These are phyloP conservation scores for Blastocystis sp. DNA, from an alignment of 352 stramenopile species.

Conservation along the genomic window DNA sequence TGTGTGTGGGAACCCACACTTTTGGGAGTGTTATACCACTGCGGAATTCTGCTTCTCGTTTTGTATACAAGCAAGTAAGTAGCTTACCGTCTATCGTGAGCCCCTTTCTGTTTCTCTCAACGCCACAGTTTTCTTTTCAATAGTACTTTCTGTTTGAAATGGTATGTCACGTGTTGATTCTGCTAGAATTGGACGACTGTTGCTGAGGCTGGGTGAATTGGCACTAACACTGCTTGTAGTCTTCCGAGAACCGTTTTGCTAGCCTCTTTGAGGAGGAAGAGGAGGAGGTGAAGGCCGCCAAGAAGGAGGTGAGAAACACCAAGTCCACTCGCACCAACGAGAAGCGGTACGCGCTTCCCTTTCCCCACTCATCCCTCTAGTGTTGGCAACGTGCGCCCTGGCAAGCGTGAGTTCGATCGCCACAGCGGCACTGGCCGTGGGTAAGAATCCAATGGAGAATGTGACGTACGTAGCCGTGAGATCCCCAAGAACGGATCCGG, in stretches of 20 bases:
- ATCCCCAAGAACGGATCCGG: slow-evolving; percentile 62
- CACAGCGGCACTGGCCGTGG: slow-evolving; percentile 54
- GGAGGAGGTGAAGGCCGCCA: background rate
- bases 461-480: slow-evolving; percentile 32
- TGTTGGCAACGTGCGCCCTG: background rate
- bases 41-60: no score
- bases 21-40: no score
- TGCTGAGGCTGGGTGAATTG: no score
- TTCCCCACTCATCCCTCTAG: background rate
- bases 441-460: slow-evolving; percentile 23
- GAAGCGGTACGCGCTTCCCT: background rate
- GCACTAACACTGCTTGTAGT: background rate
- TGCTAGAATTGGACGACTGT: no score
- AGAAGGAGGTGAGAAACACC: background rate
- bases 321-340: background rate
- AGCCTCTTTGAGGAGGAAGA: slow-evolving; percentile 52
- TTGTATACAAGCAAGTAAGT: no score
- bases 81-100: no score
- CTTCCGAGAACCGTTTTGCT: slow-evolving; percentile 61
- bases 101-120: no score
- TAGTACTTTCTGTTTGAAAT: no score
- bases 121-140: no score
- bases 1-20: no score
- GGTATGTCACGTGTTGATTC: no score
- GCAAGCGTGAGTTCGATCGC: slow-evolving; percentile 61